Evolutionary conservation across 2,329 filamentous ascomycete genomes (phyloP).

Genomic region (Aspergillus candidus): DNA sequence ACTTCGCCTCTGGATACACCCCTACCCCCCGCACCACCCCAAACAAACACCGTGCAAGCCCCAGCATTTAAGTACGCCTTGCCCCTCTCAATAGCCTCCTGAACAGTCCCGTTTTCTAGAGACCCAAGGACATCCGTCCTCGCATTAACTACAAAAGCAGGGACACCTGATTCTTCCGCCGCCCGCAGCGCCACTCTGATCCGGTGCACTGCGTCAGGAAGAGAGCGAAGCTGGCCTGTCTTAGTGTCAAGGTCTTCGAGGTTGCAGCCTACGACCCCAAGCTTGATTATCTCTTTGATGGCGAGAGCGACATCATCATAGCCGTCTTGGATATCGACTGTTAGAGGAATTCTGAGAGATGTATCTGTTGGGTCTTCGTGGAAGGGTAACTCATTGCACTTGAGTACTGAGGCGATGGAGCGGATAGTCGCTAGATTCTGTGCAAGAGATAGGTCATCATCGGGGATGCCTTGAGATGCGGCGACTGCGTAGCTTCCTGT

Average conservation of each 20-base stretch:
- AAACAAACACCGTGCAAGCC: constrained; percentile 56
- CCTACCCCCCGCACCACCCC: constrained; percentile 46
- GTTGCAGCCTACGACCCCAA: constrained; percentile 54
- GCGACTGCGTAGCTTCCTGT: constrained; percentile 51
- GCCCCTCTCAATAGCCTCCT: constrained; percentile 50
- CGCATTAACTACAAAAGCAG: constrained; percentile 54
- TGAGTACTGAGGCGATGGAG: constrained; percentile 42
- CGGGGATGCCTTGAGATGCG: constrained; percentile 39
- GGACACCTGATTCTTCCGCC: constrained; percentile 43
- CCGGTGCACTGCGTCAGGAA: constrained; percentile 46
- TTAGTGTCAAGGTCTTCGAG: constrained; percentile 49
- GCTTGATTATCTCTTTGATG: constrained; percentile 41
- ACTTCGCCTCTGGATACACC: constrained; percentile 44
- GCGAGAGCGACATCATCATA: constrained; percentile 43
- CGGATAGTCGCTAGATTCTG: constrained; percentile 47
- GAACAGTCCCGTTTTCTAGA: constrained; percentile 37
- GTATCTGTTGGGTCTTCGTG: neutral
- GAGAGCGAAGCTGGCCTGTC: constrained; percentile 30
- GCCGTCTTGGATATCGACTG: constrained; percentile 57
- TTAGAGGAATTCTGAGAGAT: constrained; percentile 30
- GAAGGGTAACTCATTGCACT: constrained; percentile 28
- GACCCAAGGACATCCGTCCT: constrained; percentile 46
- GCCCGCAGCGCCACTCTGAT: constrained; percentile 32
- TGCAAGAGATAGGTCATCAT: constrained; percentile 46
- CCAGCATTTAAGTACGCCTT: constrained; percentile 54